These are phyloP conservation scores for Aspergillus kassunensis DNA, from an alignment of 495 filamentous ascomycete species.

Conservation along the genomic window DNA sequence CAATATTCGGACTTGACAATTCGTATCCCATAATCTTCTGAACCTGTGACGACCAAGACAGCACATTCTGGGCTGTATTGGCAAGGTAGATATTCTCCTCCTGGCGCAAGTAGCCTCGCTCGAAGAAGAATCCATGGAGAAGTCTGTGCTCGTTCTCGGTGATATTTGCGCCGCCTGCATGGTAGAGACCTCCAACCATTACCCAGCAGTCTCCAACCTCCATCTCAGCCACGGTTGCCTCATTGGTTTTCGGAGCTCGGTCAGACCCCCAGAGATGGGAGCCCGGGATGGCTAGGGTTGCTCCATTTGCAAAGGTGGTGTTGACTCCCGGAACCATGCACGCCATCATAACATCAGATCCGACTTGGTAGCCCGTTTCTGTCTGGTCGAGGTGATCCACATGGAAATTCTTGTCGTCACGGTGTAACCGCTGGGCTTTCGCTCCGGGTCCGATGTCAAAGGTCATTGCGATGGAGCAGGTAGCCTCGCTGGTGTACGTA, in stretches of 20 bases:
- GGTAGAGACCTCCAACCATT: constrained; percentile 21
- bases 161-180: constrained; percentile 20
- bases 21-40: constrained; percentile 21
- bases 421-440: constrained; percentile 16
- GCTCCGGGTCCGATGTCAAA: constrained; percentile 17
- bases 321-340: constrained; percentile 32
- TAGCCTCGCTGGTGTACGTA: constrained; percentile 17
- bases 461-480: constrained; percentile 17
- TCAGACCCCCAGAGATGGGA: constrained; percentile 21
- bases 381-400: constrained; percentile 15
- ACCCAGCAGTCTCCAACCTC: constrained; percentile 21
- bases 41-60: constrained; percentile 19
- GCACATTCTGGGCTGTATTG: constrained; percentile 14
- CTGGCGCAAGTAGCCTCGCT: constrained; percentile 17
- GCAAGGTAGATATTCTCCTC: constrained; percentile 21
- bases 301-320: constrained; percentile 30
- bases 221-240: constrained; percentile 15
- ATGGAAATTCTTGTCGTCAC: constrained; percentile 19
- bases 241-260: constrained; percentile 9
- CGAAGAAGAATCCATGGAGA: constrained; percentile 21
- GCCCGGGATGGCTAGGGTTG: constrained; percentile 22
- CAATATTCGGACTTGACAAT: constrained; percentile 21
- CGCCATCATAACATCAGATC: constrained; percentile 16
- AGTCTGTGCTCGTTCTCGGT: constrained; percentile 10
- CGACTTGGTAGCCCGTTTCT: constrained; percentile 8